phyloP scores from a whole-genome alignment of 306 rosid species.

The Rubus parviflorus region DNA sequence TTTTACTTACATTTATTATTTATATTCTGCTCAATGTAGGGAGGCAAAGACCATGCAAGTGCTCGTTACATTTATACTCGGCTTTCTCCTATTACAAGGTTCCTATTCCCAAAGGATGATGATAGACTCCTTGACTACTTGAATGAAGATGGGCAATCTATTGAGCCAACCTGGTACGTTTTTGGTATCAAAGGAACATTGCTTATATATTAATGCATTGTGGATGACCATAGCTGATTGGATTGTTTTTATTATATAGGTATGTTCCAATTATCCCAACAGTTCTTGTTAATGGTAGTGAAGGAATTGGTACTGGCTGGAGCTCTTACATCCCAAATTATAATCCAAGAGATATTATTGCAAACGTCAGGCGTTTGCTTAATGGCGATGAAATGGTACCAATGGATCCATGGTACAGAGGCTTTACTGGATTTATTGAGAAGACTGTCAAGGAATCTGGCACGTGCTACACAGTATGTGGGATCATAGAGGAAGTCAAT shows the following conservation, averaged over 20 bases:
- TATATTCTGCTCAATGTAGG: conserved; percentile 42
- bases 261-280: conserved; percentile 79
- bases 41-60: conserved; percentile 95
- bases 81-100: conserved; percentile 60
- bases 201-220: neutral
- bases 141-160: conserved; percentile 82
- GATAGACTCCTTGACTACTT: conserved; percentile 86
- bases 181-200: neutral
- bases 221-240: conserved; percentile 6
- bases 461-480: conserved; percentile 52
- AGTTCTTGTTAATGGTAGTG: conserved; percentile 96
- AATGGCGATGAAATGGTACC: conserved; percentile 56
- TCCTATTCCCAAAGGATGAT: conserved; percentile 77
- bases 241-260: conserved; percentile 39
- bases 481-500: conserved; percentile 55
- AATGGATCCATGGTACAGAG: conserved; percentile 98
- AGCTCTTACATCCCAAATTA: conserved; percentile 89
- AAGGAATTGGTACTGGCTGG: conserved; percentile 96
- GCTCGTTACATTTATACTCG: conserved; percentile 71
- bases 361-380: conserved; percentile 69
- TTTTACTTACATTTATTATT: conserved; percentile 4
- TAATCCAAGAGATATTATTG: conserved; percentile 85
- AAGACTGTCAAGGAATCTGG: conserved; percentile 67
- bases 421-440: conserved; percentile 73
- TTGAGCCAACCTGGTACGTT: conserved; percentile 82